phyloP scores from a whole-genome alignment of 768 basidiomycete genomes.

The Podaxis mareebaensis region DNA sequence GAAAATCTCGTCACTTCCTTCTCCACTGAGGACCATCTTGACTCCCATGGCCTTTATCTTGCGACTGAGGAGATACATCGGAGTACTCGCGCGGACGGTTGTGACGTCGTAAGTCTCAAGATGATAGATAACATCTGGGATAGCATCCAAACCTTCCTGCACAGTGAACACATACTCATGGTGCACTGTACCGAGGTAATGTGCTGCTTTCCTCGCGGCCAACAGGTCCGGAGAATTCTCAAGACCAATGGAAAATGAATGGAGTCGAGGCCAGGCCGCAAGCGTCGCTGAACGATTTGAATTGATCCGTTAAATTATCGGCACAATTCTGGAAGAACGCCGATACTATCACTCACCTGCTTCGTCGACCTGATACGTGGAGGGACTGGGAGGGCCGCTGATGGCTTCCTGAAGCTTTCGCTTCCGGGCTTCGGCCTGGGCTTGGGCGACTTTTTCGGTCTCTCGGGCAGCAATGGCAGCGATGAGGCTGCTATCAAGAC shows the following conservation, averaged over 20 bases:
- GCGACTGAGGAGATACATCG: conserved; percentile 97
- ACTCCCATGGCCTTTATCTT: conserved; percentile 99
- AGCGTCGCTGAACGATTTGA: conserved; percentile 53
- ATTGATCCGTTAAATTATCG: conserved; percentile 15
- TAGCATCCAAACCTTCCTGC: conserved; percentile 95
- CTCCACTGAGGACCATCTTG: conserved; percentile 98
- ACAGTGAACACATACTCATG: conserved; percentile 99
- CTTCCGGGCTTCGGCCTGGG: conserved; percentile 72
- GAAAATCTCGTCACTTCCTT: conserved; percentile 96
- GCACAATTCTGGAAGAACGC: conserved; percentile 1
- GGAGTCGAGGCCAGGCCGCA: conserved; percentile 91
- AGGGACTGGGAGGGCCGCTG: conserved; percentile 62
- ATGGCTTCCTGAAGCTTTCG: conserved; percentile 51
- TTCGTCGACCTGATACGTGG: conserved; percentile 44
- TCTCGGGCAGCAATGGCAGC: conserved; percentile 93
- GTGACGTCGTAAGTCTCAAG: conserved; percentile 99
- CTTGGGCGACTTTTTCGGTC: conserved; percentile 86
- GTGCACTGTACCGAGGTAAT: conserved; percentile 91
- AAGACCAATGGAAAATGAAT: conserved; percentile 97
- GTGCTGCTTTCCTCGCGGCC: conserved; percentile 92
- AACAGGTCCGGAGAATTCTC: conserved; percentile 93
- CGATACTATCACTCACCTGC: conserved; percentile 42
- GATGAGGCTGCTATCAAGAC: conserved; percentile 94
- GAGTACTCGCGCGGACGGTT: conserved; percentile 95
- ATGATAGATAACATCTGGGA: conserved; percentile 97